phyloP scores from a whole-genome alignment of 768 basidiomycete genomes.

The Coprinellus aureogranulatus region DNA sequence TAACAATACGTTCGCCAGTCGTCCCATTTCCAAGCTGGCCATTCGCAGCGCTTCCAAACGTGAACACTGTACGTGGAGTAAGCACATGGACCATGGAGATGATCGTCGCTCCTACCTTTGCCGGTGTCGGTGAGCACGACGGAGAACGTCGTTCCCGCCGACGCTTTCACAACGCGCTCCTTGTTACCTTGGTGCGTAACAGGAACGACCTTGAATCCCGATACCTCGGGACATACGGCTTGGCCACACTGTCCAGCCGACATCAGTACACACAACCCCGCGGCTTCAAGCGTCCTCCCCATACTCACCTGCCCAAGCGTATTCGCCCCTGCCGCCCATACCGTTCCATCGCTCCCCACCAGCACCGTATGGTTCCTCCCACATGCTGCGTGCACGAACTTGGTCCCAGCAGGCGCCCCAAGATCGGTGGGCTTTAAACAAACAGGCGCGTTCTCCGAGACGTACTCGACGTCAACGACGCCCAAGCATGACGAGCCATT shows the following conservation, averaged over 20 bases:
- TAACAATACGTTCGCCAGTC: conserved; percentile 88
- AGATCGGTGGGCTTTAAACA: conserved; percentile 56
- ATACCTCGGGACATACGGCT: conserved; percentile 58
- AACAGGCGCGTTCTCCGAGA: conserved; percentile 76
- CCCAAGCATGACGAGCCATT: conserved; percentile 72
- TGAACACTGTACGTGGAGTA: conserved; percentile 56
- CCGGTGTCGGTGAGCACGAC: conserved; percentile 81
- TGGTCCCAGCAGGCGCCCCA: conserved; percentile 55
- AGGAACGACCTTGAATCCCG: conserved; percentile 60
- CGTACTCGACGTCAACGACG: conserved; percentile 49
- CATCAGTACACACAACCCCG: background rate
- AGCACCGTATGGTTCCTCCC: conserved; percentile 82
- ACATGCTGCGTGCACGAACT: conserved; percentile 79
- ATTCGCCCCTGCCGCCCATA: conserved; percentile 86
- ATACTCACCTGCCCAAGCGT: conserved; percentile 70
- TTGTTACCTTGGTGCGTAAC: conserved; percentile 56
- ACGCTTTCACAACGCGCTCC: conserved; percentile 68
- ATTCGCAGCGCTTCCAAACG: conserved; percentile 88
- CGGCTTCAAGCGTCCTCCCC: too few species aligned
- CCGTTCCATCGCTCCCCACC: conserved; percentile 74
- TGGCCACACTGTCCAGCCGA: conserved; percentile 63
- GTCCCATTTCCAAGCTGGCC: conserved; percentile 92
- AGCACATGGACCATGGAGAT: background rate
- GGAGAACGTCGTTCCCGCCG: conserved; percentile 83
- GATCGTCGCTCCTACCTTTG: conserved; percentile 45